Evolutionary conservation across 345 rosid species (phyloP).

Genomic region (thale cress (Arabidopsis thaliana)): TAIR10.1 NC_003076.8:5126001-5126500

Average conservation of each 20-base stretch:
- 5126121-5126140: conserved; percentile 22
- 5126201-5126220: conserved; percentile 21
- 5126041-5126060: conserved; percentile 50
- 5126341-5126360: conserved; percentile 35
- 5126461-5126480: conserved; percentile 22
- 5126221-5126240: neutral
- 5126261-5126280: conserved; percentile 13
- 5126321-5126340: conserved; percentile 47
- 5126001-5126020: conserved; percentile 45
- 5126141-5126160: conserved; percentile 37
- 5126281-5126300: conserved; percentile 5
- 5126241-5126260: neutral
- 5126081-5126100: conserved; percentile 18
- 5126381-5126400: conserved; percentile 39
- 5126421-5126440: conserved; percentile 40
- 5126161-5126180: conserved; percentile 1
- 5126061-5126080: conserved; percentile 50
- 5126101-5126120: conserved; percentile 35
- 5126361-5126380: conserved; percentile 9
- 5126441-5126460: conserved; percentile 3
- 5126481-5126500: conserved; percentile 35
- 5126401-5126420: conserved; percentile 29
- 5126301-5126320: conserved; percentile 46
- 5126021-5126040: conserved; percentile 53
- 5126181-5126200: conserved; percentile 1